A percentile compares a stretch with the other conserved stretches of the same genome.
Conservation (phyloP, 2,329 filamentous ascomycete species). For the Colletotrichum acutatum region DNA sequence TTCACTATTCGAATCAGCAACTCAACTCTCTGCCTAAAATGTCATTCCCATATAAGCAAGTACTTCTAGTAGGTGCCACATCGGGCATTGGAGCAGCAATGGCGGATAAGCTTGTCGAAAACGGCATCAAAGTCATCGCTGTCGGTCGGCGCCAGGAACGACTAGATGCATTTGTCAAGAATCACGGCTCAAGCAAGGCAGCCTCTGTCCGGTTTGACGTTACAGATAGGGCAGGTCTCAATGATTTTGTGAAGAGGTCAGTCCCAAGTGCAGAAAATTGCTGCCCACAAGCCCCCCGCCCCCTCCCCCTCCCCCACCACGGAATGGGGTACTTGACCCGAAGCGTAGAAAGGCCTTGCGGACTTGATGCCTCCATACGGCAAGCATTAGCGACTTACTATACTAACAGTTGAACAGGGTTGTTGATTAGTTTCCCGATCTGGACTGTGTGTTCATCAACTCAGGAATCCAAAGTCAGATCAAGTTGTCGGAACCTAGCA, state of each 20-base stretch:
- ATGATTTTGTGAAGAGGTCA: slow-evolving; percentile 8
- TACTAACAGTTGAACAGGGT: slow-evolving; percentile 31
- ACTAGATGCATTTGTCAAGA: slow-evolving; percentile 58
- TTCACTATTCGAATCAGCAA: background rate
- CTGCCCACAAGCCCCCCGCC: too few species aligned
- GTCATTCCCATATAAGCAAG: slow-evolving; percentile 64
- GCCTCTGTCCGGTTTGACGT: background rate
- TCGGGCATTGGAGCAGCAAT: slow-evolving; percentile 43
- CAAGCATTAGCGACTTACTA: background rate
- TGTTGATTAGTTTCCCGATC: slow-evolving; percentile 51
- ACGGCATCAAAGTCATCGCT: slow-evolving; percentile 57
- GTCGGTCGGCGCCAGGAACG: slow-evolving; percentile 61
- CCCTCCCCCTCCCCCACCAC: too few species aligned
- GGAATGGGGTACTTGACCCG: background rate
- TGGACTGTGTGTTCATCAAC: slow-evolving; percentile 68
- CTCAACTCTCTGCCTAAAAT: slow-evolving; percentile 42
- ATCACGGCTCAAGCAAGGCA: slow-evolving; percentile 54
- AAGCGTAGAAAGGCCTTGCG: background rate
- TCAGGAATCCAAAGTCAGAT: slow-evolving; percentile 62
- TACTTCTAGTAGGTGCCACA: slow-evolving; percentile 58
- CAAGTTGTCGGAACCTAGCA: slow-evolving; percentile 48
- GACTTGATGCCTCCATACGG: background rate
- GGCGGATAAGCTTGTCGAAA: slow-evolving; percentile 51
- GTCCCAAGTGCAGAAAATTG: background rate
- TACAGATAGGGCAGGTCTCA: background rate